A percentile compares a stretch with the other conserved stretches of the same genome.
Conservation (phyloP, 371 early-diverging fungal species). For the Mortierella sp. region DNA sequence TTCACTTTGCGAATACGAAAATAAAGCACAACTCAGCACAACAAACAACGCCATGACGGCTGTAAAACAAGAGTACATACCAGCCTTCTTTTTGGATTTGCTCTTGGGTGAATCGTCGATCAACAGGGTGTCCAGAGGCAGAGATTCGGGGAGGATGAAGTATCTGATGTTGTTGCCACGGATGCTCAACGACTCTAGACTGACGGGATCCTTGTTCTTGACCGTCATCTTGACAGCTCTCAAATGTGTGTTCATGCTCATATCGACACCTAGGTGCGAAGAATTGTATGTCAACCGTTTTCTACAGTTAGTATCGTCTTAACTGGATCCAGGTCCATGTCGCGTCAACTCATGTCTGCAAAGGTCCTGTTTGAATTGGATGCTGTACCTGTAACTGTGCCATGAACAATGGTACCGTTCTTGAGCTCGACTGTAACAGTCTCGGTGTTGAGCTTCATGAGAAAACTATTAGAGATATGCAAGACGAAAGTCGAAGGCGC, state of each 20-base stretch:
- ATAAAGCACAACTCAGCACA: neutral
- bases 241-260: constrained; percentile 99
- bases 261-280: constrained; percentile 84
- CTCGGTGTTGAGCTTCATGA: constrained; percentile 96
- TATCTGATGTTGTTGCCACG: constrained; percentile 97
- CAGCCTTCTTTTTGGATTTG: constrained; percentile 87
- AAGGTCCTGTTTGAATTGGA: neutral
- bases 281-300: neutral
- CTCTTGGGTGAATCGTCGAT: constrained; percentile 96
- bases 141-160: constrained; percentile 94
- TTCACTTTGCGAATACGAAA: neutral
- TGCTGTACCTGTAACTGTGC: constrained; percentile 88
- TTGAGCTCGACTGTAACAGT: constrained; percentile 97
- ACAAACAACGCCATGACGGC: neutral
- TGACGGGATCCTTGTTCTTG: constrained; percentile 91
- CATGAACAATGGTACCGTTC: constrained; percentile 95
- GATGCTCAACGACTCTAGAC: constrained; percentile 91
- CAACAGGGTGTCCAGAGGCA: constrained; percentile 95
- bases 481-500: neutral
- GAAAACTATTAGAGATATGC: constrained; percentile 73
- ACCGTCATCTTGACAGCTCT: constrained; percentile 98
- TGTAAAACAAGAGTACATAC: constrained; percentile 29
- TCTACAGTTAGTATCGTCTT: neutral
- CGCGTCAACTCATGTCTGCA: neutral
- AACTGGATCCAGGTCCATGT: neutral